These are phyloP conservation scores for Saccharomyces hybrid DNA, from an alignment of 1,139 yeast species.

Conservation along the genomic window DNA sequence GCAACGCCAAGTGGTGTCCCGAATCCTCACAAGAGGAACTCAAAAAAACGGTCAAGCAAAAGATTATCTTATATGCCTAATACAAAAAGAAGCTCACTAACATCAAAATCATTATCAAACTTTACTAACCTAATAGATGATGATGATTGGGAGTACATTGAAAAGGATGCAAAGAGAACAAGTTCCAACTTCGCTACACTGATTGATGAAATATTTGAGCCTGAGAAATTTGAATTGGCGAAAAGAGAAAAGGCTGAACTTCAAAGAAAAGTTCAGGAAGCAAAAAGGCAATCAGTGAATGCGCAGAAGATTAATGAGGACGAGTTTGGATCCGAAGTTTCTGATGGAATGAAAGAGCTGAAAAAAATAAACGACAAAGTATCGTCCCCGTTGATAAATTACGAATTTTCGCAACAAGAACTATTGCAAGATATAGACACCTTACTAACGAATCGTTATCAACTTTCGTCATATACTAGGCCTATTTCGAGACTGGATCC, in stretches of 20 bases:
- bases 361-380: background rate
- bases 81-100: slow-evolving; percentile 59
- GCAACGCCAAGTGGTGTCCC: background rate
- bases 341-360: slow-evolving; percentile 7
- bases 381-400: background rate
- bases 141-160: slow-evolving; percentile 54
- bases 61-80: slow-evolving; percentile 33
- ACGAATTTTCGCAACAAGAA: slow-evolving; percentile 7
- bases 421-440: slow-evolving; percentile 3
- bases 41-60: slow-evolving; percentile 30
- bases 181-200: slow-evolving; percentile 69
- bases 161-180: slow-evolving; percentile 65
- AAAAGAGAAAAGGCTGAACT: slow-evolving; percentile 45
- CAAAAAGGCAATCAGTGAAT: slow-evolving; percentile 38
- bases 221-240: slow-evolving; percentile 50
- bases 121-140: slow-evolving; percentile 62
- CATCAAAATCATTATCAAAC: slow-evolving; percentile 53
- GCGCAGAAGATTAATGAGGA: slow-evolving; percentile 13
- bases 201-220: slow-evolving; percentile 67
- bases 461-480: slow-evolving; percentile 39
- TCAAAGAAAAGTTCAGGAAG: slow-evolving; percentile 38
- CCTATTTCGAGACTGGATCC: slow-evolving; percentile 73
- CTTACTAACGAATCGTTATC: slow-evolving; percentile 12
- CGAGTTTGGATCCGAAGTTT: slow-evolving; percentile 12
- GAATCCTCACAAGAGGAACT: slow-evolving; percentile 6